Evolutionary conservation across 2,329 filamentous ascomycete species (phyloP).

Genomic region (Ophiostoma triangulosporum): DNA sequence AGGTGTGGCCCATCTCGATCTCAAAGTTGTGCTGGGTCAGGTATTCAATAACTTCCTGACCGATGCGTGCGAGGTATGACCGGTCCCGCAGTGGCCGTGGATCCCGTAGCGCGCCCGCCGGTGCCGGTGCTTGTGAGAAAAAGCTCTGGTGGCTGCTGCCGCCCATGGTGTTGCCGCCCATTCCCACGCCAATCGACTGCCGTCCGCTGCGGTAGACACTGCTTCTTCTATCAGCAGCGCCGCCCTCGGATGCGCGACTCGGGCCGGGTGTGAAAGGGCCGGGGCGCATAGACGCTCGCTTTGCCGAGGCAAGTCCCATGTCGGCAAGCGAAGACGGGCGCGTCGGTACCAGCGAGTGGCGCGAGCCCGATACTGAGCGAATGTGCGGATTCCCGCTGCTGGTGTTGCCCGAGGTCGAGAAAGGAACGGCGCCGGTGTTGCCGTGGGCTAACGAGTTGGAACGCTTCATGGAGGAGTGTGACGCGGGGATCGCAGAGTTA

Average conservation of each 20-base stretch:
- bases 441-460: constrained; percentile 62
- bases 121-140: constrained; percentile 74
- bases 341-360: constrained; percentile 72
- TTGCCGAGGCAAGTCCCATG: constrained; percentile 68
- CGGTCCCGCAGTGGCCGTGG: constrained; percentile 76
- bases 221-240: constrained; percentile 50
- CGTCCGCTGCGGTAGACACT: constrained; percentile 59
- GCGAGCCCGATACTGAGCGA: constrained; percentile 69
- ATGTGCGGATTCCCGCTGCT: constrained; percentile 36
- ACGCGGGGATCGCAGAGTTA: constrained; percentile 78
- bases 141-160: constrained; percentile 67
- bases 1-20: constrained; percentile 87
- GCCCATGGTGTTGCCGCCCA: constrained; percentile 33
- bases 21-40: constrained; percentile 91
- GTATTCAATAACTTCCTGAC: constrained; percentile 82
- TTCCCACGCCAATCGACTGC: constrained; percentile 56
- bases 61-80: constrained; percentile 67
- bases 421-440: constrained; percentile 34
- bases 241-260: constrained; percentile 31
- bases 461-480: constrained; percentile 86
- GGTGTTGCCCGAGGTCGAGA: constrained; percentile 37
- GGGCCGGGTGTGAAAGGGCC: constrained; percentile 48
- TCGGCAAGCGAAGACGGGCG: constrained; percentile 56
- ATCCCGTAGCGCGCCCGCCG: constrained; percentile 72
- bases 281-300: constrained; percentile 68